Percentiles rank a stretch among this genome's conserved stretches.
Conservation (phyloP, 148 eudicot species). For the Bassia scoparia region DNA sequence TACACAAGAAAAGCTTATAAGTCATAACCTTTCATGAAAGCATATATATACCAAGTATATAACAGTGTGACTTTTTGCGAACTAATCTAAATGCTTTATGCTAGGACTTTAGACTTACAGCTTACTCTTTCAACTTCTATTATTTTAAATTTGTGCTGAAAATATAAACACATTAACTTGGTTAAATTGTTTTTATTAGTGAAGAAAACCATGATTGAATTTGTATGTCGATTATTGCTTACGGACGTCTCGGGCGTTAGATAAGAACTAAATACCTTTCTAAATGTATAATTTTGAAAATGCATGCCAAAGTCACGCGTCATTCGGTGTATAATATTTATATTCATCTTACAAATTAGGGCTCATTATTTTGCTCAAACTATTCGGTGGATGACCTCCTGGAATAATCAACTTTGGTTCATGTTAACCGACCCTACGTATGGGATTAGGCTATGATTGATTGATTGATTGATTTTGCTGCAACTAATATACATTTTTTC, state of each 20-base stretch:
- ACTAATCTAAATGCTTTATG: not conserved
- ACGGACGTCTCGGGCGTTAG: too few species aligned
- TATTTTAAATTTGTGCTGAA: not conserved
- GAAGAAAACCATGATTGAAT: conserved; percentile 4
- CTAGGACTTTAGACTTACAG: not conserved
- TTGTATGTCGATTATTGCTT: not conserved
- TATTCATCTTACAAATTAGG: too few species aligned
- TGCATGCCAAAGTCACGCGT: too few species aligned
- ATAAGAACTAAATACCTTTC: too few species aligned
- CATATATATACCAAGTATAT: too few species aligned
- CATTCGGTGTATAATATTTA: too few species aligned
- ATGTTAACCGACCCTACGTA: too few species aligned
- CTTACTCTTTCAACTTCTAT: not conserved
- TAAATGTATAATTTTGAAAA: too few species aligned
- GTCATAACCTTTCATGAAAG: not conserved
- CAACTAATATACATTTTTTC: conserved; percentile 20
- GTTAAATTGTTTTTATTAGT: not conserved
- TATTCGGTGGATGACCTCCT: too few species aligned
- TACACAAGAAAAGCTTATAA: not conserved
- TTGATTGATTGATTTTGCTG: too few species aligned
- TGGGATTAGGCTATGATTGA: too few species aligned
- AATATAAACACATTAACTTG: not conserved
- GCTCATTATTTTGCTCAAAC: not conserved
- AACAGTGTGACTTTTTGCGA: conserved; percentile 1
- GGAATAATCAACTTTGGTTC: too few species aligned